phyloP scores from a whole-genome alignment of 2,329 filamentous ascomycete species.

The Aspergillus nomiae region DNA sequence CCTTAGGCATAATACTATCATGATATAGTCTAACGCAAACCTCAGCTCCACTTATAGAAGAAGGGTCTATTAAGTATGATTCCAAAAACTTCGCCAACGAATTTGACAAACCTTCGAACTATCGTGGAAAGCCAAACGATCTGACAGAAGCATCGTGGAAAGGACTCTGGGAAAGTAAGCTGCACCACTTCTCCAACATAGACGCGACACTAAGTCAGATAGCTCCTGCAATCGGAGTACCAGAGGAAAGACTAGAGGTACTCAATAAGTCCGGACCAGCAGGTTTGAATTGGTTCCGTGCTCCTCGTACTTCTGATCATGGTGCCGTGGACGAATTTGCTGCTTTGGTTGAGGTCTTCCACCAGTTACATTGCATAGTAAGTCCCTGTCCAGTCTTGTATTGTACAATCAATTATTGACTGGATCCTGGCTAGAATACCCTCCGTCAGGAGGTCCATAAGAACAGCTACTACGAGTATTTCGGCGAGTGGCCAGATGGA shows the following conservation, averaged over 20 bases:
- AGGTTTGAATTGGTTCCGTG: not conserved
- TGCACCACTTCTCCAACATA: not conserved
- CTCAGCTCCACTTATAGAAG: not conserved
- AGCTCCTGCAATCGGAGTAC: not conserved
- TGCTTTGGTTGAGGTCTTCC: not conserved
- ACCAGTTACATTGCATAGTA: not conserved
- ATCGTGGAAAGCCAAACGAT: not conserved
- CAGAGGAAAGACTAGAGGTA: not conserved
- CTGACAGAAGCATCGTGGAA: not conserved
- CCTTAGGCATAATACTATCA: not conserved
- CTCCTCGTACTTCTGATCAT: not conserved
- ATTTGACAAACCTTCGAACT: not conserved
- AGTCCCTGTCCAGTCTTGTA: not conserved
- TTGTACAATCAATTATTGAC: not conserved
- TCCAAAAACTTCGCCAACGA: not conserved
- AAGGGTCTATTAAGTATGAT: not conserved
- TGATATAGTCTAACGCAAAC: not conserved
- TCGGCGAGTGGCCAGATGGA: not conserved
- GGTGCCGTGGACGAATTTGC: not conserved
- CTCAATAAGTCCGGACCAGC: not conserved
- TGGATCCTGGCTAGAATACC: not conserved
- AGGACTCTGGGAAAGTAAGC: not conserved
- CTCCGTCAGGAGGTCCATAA: not conserved
- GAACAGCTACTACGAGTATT: not conserved
- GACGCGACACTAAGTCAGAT: not conserved